phyloP scores from a whole-genome alignment of 2,329 filamentous ascomycete species.

The Cercospora sp. region DNA sequence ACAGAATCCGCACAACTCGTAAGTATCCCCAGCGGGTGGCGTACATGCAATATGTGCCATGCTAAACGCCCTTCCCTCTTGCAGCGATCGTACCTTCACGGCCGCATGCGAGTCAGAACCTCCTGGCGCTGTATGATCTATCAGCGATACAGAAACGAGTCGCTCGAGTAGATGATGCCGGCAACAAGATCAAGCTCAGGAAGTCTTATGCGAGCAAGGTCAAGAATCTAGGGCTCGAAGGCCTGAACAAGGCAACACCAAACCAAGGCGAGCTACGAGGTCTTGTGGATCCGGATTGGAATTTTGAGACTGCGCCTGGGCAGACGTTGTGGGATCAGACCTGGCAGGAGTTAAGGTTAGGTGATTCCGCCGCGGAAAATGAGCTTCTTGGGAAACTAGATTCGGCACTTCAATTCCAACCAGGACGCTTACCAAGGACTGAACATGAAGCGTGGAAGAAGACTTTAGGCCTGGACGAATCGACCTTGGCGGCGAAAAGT shows the following conservation, averaged over 20 bases:
- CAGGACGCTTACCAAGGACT: slow-evolving; percentile 45
- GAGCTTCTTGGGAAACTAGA: slow-evolving; percentile 43
- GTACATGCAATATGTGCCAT: slow-evolving; percentile 35
- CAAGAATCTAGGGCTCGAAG: slow-evolving; percentile 51
- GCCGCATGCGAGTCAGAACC: slow-evolving; percentile 60
- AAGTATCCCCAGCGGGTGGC: slow-evolving; percentile 33
- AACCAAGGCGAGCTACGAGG: slow-evolving; percentile 42
- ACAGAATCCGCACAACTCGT: slow-evolving; percentile 36
- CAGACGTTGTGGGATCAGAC: slow-evolving; percentile 39
- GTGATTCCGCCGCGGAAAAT: slow-evolving; percentile 33
- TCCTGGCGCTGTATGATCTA: slow-evolving; percentile 61
- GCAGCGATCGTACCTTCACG: slow-evolving; percentile 49
- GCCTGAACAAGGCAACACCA: slow-evolving; percentile 50
- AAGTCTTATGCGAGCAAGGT: slow-evolving; percentile 58
- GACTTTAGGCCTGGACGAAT: slow-evolving; percentile 50
- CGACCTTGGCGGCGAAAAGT: slow-evolving; percentile 34
- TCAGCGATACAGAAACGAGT: slow-evolving; percentile 59
- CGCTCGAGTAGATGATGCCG: slow-evolving; percentile 62
- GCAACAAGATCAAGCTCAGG: slow-evolving; percentile 64
- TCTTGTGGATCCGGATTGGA: slow-evolving; percentile 40
- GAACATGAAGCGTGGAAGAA: slow-evolving; percentile 47
- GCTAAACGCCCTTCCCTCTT: slow-evolving; percentile 40
- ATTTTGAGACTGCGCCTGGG: slow-evolving; percentile 21
- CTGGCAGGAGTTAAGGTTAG: slow-evolving; percentile 43
- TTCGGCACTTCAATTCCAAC: slow-evolving; percentile 46